Evolutionary conservation across 345 rosid genomes (phyloP).

Genomic region (Noccaea bulbosa): DNA sequence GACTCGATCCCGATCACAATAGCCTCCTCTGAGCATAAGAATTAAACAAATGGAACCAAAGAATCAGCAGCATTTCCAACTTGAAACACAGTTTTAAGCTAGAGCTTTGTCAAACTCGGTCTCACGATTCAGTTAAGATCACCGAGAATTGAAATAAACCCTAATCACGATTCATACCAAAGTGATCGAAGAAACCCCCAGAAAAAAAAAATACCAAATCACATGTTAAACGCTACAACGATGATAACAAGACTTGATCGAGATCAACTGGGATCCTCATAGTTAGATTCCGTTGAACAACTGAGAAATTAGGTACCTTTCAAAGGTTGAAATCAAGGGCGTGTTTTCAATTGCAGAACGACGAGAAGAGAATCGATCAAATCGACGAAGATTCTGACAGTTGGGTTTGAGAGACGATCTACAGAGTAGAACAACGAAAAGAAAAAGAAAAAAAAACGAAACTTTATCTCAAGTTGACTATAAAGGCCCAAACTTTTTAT

Average conservation of each 20-base stretch:
- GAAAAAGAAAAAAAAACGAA: background rate
- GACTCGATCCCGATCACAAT: constrained; percentile 12
- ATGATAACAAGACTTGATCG: constrained; percentile 19
- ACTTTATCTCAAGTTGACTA: constrained; percentile 18
- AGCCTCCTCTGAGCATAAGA: constrained; percentile 28
- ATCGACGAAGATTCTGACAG: constrained; percentile 38
- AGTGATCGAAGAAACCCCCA: background rate
- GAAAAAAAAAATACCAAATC: constrained; percentile 6
- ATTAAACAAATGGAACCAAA: background rate
- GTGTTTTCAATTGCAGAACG: constrained; percentile 7
- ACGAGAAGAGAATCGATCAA: constrained; percentile 31
- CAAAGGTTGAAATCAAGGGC: constrained; percentile 23
- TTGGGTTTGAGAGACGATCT: constrained; percentile 38
- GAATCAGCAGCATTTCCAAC: constrained; percentile 30
- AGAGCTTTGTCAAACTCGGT: background rate
- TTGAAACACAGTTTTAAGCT: constrained; percentile 5
- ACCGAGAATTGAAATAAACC: constrained; percentile 12
- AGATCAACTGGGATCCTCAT: constrained; percentile 18
- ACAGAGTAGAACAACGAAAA: background rate
- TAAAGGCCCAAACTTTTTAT: background rate
- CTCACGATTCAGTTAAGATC: background rate
- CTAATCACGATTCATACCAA: constrained; percentile 6
- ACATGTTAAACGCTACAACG: constrained; percentile 14
- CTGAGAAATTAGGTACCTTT: constrained; percentile 24
- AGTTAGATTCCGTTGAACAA: constrained; percentile 1